Percentiles rank a stretch among this genome's conserved stretches.
Evolutionary conservation across 1,139 yeast genomes (phyloP).

Genomic region (Candida sp.): DNA sequence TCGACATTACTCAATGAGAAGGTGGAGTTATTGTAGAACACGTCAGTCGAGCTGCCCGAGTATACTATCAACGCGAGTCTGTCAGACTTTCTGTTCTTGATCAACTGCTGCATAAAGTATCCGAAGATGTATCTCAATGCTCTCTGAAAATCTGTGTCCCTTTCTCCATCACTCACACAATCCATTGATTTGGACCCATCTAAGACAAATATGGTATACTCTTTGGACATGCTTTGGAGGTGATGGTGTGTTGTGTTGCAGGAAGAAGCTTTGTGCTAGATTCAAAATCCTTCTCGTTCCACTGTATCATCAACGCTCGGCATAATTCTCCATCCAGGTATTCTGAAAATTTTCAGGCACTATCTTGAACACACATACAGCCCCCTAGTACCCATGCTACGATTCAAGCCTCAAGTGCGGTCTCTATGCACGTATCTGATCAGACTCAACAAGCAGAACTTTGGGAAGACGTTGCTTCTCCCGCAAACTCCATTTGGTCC

Average conservation of each 20-base stretch:
- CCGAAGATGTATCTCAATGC: conserved; percentile 8
- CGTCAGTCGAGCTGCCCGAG: conserved; percentile 19
- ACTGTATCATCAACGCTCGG: background rate
- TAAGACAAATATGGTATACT: conserved; percentile 52
- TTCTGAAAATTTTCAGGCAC: background rate
- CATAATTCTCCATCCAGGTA: background rate
- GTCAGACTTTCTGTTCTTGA: conserved; percentile 16
- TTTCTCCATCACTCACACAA: background rate
- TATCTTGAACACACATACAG: no score
- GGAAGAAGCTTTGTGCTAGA: background rate
- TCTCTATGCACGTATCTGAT: conserved; percentile 5
- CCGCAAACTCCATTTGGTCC: conserved; percentile 49
- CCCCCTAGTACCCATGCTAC: conserved; percentile 6
- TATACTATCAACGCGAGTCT: conserved; percentile 13
- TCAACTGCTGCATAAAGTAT: conserved; percentile 13
- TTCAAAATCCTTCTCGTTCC: background rate
- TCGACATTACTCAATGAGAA: conserved; percentile 27
- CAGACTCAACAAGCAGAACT: conserved; percentile 15
- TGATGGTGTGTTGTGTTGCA: background rate
- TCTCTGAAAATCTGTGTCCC: conserved; percentile 7
- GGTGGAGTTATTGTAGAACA: conserved; percentile 24
- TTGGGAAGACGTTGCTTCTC: conserved; percentile 40
- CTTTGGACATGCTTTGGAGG: conserved; percentile 24
- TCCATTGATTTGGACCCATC: conserved; percentile 15
- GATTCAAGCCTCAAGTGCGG: conserved; percentile 7